phyloP scores from a whole-genome alignment of 2,329 filamentous ascomycete species.

The Aspergillus tamarii region DNA sequence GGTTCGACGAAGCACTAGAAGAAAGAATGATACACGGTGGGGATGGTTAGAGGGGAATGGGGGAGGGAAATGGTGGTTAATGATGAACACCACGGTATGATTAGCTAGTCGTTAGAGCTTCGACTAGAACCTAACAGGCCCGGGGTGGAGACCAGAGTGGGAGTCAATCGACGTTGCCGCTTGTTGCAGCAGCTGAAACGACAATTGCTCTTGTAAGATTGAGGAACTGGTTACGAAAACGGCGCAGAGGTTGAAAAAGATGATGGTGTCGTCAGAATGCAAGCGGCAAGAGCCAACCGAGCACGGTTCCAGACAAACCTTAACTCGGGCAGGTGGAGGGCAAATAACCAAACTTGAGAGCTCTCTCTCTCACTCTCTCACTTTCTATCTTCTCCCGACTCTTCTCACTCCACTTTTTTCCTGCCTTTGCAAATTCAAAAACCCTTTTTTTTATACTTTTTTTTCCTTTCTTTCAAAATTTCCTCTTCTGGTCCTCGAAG shows the following conservation, averaged over 20 bases:
- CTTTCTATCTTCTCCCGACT: not conserved
- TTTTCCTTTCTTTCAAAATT: constrained; percentile 2
- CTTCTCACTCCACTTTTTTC: not conserved
- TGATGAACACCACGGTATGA: constrained; percentile 29
- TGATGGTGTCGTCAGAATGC: constrained; percentile 41
- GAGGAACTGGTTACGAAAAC: constrained; percentile 31
- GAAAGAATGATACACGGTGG: constrained; percentile 28
- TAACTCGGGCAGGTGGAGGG: constrained; percentile 21
- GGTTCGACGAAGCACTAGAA: constrained; percentile 26
- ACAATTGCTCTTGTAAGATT: constrained; percentile 2
- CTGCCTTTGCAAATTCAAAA: not conserved
- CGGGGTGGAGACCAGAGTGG: constrained; percentile 27
- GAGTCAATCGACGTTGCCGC: constrained; percentile 3
- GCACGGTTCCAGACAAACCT: constrained; percentile 36
- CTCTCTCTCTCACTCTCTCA: not conserved
- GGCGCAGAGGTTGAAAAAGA: constrained; percentile 20
- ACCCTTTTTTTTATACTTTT: constrained; percentile 1
- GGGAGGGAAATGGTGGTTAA: constrained; percentile 20
- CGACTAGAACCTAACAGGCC: constrained; percentile 18
- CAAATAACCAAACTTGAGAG: constrained; percentile 12
- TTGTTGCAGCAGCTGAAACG: not conserved
- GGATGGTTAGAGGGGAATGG: constrained; percentile 17
- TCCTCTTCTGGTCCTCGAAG: constrained; percentile 4
- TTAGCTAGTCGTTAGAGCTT: constrained; percentile 18
- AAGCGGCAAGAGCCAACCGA: constrained; percentile 39